Evolutionary conservation across 2,329 filamentous ascomycete species (phyloP).

Genomic region (Colletotrichum sp.): DNA sequence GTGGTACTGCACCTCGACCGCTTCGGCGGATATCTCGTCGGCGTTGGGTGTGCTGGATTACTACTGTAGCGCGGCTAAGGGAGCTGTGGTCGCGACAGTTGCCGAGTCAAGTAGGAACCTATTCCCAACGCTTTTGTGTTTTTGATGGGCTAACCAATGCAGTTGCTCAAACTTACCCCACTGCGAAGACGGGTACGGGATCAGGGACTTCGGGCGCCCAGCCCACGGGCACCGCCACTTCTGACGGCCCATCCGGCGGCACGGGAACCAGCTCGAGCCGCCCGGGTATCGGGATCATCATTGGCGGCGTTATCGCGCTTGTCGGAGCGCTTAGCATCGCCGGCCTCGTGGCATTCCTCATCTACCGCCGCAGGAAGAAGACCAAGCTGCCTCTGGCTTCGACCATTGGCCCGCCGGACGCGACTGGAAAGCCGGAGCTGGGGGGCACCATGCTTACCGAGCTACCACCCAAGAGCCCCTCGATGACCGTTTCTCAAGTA

Average conservation of each 20-base stretch:
- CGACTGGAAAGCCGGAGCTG: slow-evolving; percentile 38
- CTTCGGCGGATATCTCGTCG: slow-evolving; percentile 49
- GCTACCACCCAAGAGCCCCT: slow-evolving; percentile 32
- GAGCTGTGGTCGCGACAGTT: slow-evolving; percentile 44
- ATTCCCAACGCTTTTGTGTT: neutral
- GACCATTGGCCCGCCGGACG: slow-evolving; percentile 15
- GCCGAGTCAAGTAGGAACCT: slow-evolving; percentile 38
- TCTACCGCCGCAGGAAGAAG: slow-evolving; percentile 39
- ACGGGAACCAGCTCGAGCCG: slow-evolving; percentile 5
- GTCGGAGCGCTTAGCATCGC: slow-evolving; percentile 24
- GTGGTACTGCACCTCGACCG: slow-evolving; percentile 47
- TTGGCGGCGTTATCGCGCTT: slow-evolving; percentile 27
- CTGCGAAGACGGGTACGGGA: slow-evolving; percentile 13
- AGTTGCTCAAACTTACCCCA: slow-evolving; percentile 30
- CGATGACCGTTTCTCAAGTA: slow-evolving; percentile 29
- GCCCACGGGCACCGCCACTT: neutral
- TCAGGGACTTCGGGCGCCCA: neutral
- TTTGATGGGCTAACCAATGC: slow-evolving; percentile 20
- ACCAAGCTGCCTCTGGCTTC: slow-evolving; percentile 17
- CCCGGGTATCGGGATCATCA: slow-evolving; percentile 37
- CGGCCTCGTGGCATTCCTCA: slow-evolving; percentile 36
- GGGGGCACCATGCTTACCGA: slow-evolving; percentile 22
- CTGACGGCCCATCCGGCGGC: slow-evolving; percentile 1
- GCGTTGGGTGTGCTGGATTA: slow-evolving; percentile 49
- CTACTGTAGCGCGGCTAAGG: slow-evolving; percentile 56